Base-by-base conservation (phyloP, 768 basidiomycete genomes). In the Serendipita indica region DNA sequence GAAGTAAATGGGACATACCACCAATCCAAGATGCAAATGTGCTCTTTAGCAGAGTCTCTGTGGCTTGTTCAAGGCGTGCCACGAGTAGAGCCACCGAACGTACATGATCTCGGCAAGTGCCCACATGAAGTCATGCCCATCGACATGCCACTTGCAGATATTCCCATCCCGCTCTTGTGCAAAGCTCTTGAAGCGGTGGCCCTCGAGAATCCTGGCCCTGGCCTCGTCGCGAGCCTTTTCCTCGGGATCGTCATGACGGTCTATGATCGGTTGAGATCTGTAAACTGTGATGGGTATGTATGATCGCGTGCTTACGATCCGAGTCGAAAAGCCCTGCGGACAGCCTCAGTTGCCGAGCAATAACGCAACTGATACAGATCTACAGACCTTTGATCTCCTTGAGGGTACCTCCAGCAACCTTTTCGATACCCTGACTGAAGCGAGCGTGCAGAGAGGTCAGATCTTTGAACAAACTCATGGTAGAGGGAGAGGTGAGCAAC, bases 41-140 rank as follows among this genome's bases (percentile, higher is more conserved):
- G 80, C 66, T 94, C 86, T 60, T 77, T 77, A 1, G 74, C 72
- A 10, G 63, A 43, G 37, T 73, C 73, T 33, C 65, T 57, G 16
- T 65, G 52, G 52, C n/a, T 60, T 13, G 18, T n/a, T n/a, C n/a
- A n/a, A 45, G 33, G 5, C 4, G 14, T 18, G 2, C 34, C n/a
- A 3, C 16, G 57, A 32, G 3, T 2, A 27, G n/a, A n/a, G n/a
- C n/a, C n/a, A 43, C 7, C 7, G 16, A 18, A 30, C 49, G 49
- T 30, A 54, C 49, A 54, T 75, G 70, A 93, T 75, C 71, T 94
- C 90, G 1, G 89, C 89, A 33, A 96, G 68, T 0, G 94, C 93
- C 79, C 86, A 97, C 78, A 97, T 87, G 69, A 94, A 98, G 71
- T 98, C 93, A 60, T 96, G 89, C 0, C 94, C 94, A 64, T 94